Conservation (phyloP, 345 rosid species). For the Eucalyptus rudis region DNA sequence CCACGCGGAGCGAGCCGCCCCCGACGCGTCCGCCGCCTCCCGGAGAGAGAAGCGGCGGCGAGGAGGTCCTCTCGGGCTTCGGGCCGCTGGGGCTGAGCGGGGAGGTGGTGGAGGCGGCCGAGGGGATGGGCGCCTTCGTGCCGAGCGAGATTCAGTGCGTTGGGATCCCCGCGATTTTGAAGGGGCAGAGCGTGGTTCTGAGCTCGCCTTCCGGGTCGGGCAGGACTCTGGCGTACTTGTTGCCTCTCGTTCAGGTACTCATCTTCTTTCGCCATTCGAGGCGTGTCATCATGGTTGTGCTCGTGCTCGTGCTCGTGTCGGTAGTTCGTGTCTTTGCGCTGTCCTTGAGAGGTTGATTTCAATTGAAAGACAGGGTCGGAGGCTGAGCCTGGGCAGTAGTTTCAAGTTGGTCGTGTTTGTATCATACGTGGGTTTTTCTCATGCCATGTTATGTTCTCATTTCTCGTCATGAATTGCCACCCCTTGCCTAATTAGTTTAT, state of each 20-base stretch:
- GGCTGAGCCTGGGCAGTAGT: background rate
- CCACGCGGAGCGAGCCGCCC: constrained; percentile 2
- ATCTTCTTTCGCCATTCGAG: background rate
- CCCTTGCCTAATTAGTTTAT: background rate
- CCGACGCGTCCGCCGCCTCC: background rate
- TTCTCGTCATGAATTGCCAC: background rate
- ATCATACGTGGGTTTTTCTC: background rate
- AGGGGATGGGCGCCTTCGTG: constrained; percentile 57
- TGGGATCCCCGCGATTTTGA: constrained; percentile 74
- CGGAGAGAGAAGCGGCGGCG: constrained; percentile 19
- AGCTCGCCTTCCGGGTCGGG: constrained; percentile 87
- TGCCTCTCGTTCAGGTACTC: constrained; percentile 77
- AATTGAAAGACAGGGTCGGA: background rate
- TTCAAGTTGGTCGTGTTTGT: background rate
- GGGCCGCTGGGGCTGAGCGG: constrained; percentile 65
- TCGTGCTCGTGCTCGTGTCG: background rate
- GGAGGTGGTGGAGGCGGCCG: constrained; percentile 62
- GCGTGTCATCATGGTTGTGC: background rate
- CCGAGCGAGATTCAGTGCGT: constrained; percentile 90
- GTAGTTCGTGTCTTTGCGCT: background rate
- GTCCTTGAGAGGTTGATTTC: background rate
- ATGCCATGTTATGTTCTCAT: background rate
- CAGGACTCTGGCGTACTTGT: constrained; percentile 70
- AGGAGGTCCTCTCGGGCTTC: constrained; percentile 32
- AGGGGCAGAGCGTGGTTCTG: constrained; percentile 59